Conservation (phyloP, 768 basidiomycete genomes). For the Leccinum subtestaceum region DNA sequence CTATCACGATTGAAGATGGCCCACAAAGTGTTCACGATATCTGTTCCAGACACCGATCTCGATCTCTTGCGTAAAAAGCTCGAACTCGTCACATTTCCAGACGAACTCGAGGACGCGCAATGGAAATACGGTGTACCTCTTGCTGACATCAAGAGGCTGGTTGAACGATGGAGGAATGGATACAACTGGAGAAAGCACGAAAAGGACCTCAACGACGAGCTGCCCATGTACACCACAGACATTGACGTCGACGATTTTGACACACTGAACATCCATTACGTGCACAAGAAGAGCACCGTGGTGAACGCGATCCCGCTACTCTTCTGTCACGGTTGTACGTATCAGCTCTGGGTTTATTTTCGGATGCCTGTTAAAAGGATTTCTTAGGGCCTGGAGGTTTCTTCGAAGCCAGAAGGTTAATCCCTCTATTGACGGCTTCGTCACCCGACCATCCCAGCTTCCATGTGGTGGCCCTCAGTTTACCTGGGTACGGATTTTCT, state of each 20-base stretch:
- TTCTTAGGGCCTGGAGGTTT: conserved; percentile 51
- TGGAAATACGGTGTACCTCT: conserved; percentile 55
- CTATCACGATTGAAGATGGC: conserved; percentile 11
- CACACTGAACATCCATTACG: conserved; percentile 53
- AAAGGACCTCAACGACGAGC: conserved; percentile 44
- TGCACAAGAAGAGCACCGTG: conserved; percentile 49
- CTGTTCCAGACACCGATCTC: conserved; percentile 43
- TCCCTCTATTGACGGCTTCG: conserved; percentile 47
- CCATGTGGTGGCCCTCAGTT: conserved; percentile 56
- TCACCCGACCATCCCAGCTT: conserved; percentile 50
- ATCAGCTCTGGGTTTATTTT: not conserved
- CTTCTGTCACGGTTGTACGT: conserved; percentile 59
- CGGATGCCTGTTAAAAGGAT: not conserved
- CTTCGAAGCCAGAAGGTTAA: conserved; percentile 50
- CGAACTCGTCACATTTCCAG: conserved; percentile 47
- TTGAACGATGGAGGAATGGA: conserved; percentile 47
- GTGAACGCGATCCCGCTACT: conserved; percentile 54
- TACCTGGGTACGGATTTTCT: conserved; percentile 65
- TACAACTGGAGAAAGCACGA: conserved; percentile 60
- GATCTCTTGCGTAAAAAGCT: conserved; percentile 45
- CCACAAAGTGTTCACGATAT: conserved; percentile 47
- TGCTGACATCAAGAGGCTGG: conserved; percentile 45
- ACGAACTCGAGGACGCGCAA: conserved; percentile 51
- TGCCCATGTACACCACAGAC: conserved; percentile 55
- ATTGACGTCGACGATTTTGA: conserved; percentile 48